Conservation (phyloP, 306 rosid species). For the Quercus cerris region DNA sequence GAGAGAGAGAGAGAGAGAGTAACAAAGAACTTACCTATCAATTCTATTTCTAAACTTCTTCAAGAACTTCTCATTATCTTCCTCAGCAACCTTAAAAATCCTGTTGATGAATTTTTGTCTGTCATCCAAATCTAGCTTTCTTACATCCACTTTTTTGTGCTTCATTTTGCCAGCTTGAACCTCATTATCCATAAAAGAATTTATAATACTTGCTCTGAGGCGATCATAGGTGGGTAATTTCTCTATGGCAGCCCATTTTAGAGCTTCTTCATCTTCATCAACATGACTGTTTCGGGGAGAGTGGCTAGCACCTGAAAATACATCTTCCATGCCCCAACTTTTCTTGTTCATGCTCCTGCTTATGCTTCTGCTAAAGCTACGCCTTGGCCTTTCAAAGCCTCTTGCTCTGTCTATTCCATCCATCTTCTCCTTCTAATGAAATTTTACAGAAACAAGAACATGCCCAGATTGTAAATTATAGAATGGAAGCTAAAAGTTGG, state of each 20-base stretch:
- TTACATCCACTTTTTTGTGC: constrained; percentile 74
- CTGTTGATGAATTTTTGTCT: constrained; percentile 72
- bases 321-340: constrained; percentile 80
- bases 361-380: constrained; percentile 39
- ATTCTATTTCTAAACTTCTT: constrained; percentile 62
- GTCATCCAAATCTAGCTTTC: constrained; percentile 63
- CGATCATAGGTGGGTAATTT: constrained; percentile 81
- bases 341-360: constrained; percentile 63
- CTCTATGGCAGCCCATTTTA: constrained; percentile 96
- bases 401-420: constrained; percentile 27
- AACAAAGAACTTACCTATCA: constrained; percentile 53
- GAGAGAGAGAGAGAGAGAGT: neutral
- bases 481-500: neutral
- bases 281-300: constrained; percentile 42
- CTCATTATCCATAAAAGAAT: constrained; percentile 37
- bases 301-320: constrained; percentile 46
- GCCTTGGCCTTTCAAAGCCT: constrained; percentile 13
- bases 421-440: constrained; percentile 27
- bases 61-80: constrained; percentile 83
- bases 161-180: constrained; percentile 15
- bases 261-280: constrained; percentile 89
- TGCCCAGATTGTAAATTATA: neutral
- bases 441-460: neutral
- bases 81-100: constrained; percentile 81
- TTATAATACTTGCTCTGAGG: constrained; percentile 69